A percentile compares a stretch with the other conserved stretches of the same genome.
These are phyloP conservation scores for Lentinula raphanica DNA, from an alignment of 768 basidiomycete species.

Conservation along the genomic window DNA sequence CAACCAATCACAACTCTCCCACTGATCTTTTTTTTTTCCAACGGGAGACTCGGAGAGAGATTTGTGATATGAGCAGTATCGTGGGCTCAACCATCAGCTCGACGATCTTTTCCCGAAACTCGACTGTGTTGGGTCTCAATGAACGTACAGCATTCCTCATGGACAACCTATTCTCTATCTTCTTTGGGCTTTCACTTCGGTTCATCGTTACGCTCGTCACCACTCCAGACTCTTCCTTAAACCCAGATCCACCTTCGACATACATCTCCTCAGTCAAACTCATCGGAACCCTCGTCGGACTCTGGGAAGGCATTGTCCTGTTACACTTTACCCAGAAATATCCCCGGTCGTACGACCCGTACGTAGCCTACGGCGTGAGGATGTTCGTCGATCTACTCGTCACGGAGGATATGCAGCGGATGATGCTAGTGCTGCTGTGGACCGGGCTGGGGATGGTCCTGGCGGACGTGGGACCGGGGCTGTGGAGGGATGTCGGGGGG, in stretches of 20 bases:
- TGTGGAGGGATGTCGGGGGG: constrained; percentile 41
- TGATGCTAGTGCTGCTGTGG: constrained; percentile 49
- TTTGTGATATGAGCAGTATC: background rate
- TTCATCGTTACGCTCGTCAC: constrained; percentile 51
- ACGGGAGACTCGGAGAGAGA: background rate
- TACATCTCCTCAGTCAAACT: constrained; percentile 46
- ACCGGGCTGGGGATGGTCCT: constrained; percentile 47
- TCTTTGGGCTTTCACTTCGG: constrained; percentile 60
- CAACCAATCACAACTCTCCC: background rate
- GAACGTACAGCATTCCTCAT: constrained; percentile 29
- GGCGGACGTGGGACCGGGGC: constrained; percentile 42
- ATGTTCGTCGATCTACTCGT: constrained; percentile 67
- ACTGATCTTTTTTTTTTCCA: too few relatives aligned
- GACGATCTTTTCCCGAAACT: background rate
- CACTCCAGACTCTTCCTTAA: constrained; percentile 22
- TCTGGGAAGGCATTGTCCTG: constrained; percentile 76
- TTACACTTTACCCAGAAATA: constrained; percentile 67
- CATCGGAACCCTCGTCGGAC: constrained; percentile 63
- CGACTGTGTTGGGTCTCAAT: constrained; percentile 1
- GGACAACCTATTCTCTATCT: constrained; percentile 70
- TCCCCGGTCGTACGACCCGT: constrained; percentile 64
- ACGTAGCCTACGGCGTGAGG: constrained; percentile 61
- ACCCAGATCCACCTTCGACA: too few relatives aligned
- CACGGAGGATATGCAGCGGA: constrained; percentile 46
- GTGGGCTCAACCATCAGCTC: background rate